phyloP scores from a whole-genome alignment of 129 eudicot species.

The Glebionis coronaria region DNA sequence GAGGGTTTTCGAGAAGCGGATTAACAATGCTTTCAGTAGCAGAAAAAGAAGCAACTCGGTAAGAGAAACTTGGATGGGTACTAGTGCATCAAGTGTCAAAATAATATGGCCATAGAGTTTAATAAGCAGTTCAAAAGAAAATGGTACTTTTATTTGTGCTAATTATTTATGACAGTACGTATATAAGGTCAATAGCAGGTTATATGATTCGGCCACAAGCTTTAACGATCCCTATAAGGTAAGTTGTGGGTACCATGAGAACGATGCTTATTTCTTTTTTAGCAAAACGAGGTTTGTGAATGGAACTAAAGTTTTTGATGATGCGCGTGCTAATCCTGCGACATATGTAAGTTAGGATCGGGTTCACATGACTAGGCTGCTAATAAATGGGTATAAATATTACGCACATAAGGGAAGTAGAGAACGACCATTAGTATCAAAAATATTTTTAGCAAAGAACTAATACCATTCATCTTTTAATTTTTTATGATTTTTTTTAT shows the following conservation, averaged over 20 bases:
- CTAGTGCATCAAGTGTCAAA: slow-evolving; percentile 56
- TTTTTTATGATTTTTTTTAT: too few species aligned
- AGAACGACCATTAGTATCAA: too few species aligned
- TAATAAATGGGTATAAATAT: slow-evolving; percentile 56
- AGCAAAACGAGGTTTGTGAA: slow-evolving; percentile 36
- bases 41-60: too few species aligned
- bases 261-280: slow-evolving; percentile 38
- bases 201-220: slow-evolving; percentile 35
- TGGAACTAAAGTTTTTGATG: slow-evolving; percentile 46
- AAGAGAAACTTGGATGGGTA: too few species aligned
- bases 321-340: slow-evolving; percentile 43
- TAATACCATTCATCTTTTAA: too few species aligned
- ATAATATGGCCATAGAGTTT: slow-evolving; percentile 50
- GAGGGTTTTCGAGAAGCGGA: too few species aligned
- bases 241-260: slow-evolving; percentile 54
- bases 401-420: too few species aligned
- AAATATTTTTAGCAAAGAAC: too few species aligned
- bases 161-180: not conserved
- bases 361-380: slow-evolving; percentile 66
- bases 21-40: too few species aligned
- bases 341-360: slow-evolving; percentile 58
- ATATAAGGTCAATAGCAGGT: too few species aligned
- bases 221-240: slow-evolving; percentile 48
- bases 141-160: slow-evolving; percentile 31
- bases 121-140: slow-evolving; percentile 36